Percentiles rank a stretch among this genome's conserved stretches.
Evolutionary conservation across 495 filamentous ascomycete genomes (phyloP).

Genomic region (Evansstolkia leycettana): DNA sequence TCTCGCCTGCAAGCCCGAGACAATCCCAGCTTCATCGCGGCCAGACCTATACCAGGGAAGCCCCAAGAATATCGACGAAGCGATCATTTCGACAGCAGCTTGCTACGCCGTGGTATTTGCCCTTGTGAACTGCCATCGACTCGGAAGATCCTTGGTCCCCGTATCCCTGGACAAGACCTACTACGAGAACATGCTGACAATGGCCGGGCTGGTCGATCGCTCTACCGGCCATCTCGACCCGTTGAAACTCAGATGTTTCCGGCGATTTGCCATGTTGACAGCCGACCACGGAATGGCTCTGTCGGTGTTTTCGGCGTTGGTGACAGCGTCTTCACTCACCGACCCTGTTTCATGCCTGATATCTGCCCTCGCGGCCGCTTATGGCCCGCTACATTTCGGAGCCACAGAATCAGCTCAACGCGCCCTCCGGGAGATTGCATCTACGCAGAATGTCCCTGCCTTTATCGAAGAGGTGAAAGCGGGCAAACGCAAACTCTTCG

Average conservation of each 20-base stretch:
- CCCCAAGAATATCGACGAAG: slow-evolving; percentile 9
- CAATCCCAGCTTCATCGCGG: slow-evolving; percentile 11
- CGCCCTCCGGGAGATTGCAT: slow-evolving; percentile 32
- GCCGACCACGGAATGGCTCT: slow-evolving; percentile 25
- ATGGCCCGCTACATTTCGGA: slow-evolving; percentile 46
- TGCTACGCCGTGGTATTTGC: slow-evolving; percentile 22
- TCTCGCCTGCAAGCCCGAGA: slow-evolving; percentile 12
- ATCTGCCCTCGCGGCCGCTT: slow-evolving; percentile 33
- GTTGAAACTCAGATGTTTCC: slow-evolving; percentile 16
- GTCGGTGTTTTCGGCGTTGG: slow-evolving; percentile 19
- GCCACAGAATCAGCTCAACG: slow-evolving; percentile 45
- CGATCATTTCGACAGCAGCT: slow-evolving; percentile 16
- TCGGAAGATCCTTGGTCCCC: slow-evolving; percentile 9
- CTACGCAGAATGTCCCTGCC: slow-evolving; percentile 28
- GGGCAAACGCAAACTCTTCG: slow-evolving; percentile 41
- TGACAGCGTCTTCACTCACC: slow-evolving; percentile 20
- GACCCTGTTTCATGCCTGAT: slow-evolving; percentile 32
- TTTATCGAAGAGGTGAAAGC: slow-evolving; percentile 40
- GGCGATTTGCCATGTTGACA: slow-evolving; percentile 21
- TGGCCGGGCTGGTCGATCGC: slow-evolving; percentile 17
- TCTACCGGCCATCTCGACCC: slow-evolving; percentile 8
- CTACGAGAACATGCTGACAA: slow-evolving; percentile 23
- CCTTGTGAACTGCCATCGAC: slow-evolving; percentile 16
- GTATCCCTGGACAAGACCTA: slow-evolving; percentile 12
- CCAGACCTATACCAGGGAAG: slow-evolving; percentile 18